Base-by-base conservation (phyloP, 176 grass and related monocot species). In the Otatea glauca region DNA sequence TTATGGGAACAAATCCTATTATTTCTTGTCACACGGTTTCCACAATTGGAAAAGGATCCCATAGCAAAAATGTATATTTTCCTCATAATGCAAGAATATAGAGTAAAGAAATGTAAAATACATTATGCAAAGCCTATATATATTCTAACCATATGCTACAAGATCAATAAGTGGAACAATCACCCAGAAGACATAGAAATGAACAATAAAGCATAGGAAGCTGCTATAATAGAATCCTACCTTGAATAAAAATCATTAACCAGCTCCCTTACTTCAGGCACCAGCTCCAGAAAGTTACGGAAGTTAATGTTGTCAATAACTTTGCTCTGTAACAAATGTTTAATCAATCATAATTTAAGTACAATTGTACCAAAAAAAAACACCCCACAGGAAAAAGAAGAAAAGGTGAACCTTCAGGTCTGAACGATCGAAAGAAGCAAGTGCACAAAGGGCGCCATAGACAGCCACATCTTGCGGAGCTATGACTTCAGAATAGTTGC, bases 171-270 rank as follows among this genome's bases (percentile, higher is more conserved):
- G 11, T 47, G 34, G 32, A 67, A 59, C 27, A 34, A 74, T 5
- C 15, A 48, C 18, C 10, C 13, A 51, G 8, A 48, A 67, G 72
- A 50, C 27, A 77, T 54, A 39, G 23, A 25, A 32, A 85, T 51
- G 1, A 27, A 32, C 5, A 78, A 71, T 68, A 42, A 35, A 84
- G 49, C 41, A 80, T 10, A 84, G 39, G 84, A 75, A 13, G 65
- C 7, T 74, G 27, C 44, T 43, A 0, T 35, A 34, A 51, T 78
- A 88, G 8, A 71, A 58, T 67, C 61, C 7, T 86, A 99, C 97
- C 97, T 99, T 84, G 93, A 86, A 86, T 99, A 99, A 79, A 99
- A 99, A 72, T 99, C 97, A 89, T 99, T 92, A 66, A 99, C 94
- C 72, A 99, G 90, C 77, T 99, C 97, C 84, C 97, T 87, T 53